Conservation (phyloP, 768 basidiomycete species). For the Lentinula detonsa region DNA sequence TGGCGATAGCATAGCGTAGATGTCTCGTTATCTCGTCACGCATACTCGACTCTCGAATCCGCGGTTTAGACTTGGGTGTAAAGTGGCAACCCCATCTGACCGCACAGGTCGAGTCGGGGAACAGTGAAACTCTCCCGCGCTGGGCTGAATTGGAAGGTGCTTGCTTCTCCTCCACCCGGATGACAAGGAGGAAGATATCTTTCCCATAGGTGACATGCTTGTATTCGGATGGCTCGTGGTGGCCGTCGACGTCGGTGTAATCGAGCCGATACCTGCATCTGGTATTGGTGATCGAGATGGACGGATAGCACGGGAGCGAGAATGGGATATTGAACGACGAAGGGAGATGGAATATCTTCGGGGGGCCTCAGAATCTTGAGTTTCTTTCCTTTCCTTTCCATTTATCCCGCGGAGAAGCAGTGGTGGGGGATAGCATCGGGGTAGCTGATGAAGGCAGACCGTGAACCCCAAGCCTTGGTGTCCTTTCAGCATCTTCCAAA, state of each 20-base stretch:
- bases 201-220: neutral
- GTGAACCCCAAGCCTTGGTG: neutral
- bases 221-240: neutral
- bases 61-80: too few species aligned
- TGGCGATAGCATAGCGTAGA: too few species aligned
- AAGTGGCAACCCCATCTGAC: too few species aligned
- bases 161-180: constrained; percentile 1
- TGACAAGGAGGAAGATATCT: neutral
- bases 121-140: too few species aligned
- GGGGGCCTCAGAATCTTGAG: neutral
- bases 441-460: neutral
- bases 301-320: neutral
- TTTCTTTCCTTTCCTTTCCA: neutral
- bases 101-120: too few species aligned
- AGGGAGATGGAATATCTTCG: neutral
- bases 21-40: too few species aligned
- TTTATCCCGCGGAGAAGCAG: neutral
- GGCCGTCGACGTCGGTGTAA: neutral
- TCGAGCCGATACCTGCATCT: neutral
- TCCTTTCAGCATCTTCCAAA: neutral
- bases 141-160: neutral
- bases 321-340: neutral
- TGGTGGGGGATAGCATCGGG: neutral
- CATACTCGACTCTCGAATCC: too few species aligned
- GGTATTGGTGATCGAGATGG: neutral